Conservation (phyloP, 1,284 basidiomycete species). For the Naganishia cerealis region DNA sequence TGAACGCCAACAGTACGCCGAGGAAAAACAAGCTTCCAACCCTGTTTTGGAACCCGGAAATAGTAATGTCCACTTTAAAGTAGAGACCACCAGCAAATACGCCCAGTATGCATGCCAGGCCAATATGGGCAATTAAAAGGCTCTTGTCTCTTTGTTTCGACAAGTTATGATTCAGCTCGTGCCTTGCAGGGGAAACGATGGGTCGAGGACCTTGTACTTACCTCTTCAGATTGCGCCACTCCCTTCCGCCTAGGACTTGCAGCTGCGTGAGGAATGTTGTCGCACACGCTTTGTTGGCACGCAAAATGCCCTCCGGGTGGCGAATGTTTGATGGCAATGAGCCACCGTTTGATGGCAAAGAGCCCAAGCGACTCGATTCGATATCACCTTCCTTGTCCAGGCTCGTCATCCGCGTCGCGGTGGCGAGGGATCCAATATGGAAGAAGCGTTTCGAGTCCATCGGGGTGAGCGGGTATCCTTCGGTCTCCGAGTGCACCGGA, state of each 20-base stretch:
- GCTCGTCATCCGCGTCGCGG: neutral
- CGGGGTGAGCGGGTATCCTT: conserved; percentile 2
- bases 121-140: conserved; percentile 73
- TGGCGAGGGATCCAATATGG: neutral
- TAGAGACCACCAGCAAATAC: conserved; percentile 80
- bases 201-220: conserved; percentile 42
- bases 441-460: conserved; percentile 13
- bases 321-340: too few relatives aligned
- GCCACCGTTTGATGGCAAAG: neutral
- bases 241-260: conserved; percentile 71
- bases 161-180: conserved; percentile 1
- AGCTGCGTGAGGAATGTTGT: conserved; percentile 83
- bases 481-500: conserved; percentile 4
- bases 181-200: neutral
- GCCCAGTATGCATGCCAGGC: conserved; percentile 68
- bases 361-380: conserved; percentile 8
- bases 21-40: conserved; percentile 89
- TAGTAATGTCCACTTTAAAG: conserved; percentile 71
- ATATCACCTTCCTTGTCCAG: conserved; percentile 14
- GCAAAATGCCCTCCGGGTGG: neutral
- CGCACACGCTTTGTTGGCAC: conserved; percentile 36
- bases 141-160: conserved; percentile 66
- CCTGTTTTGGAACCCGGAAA: conserved; percentile 87
- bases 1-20: conserved; percentile 81
- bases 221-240: conserved; percentile 77